These are phyloP conservation scores for Camptophora hylomeconis DNA, from an alignment of 2,329 filamentous ascomycete genomes.

Conservation along the genomic window DNA sequence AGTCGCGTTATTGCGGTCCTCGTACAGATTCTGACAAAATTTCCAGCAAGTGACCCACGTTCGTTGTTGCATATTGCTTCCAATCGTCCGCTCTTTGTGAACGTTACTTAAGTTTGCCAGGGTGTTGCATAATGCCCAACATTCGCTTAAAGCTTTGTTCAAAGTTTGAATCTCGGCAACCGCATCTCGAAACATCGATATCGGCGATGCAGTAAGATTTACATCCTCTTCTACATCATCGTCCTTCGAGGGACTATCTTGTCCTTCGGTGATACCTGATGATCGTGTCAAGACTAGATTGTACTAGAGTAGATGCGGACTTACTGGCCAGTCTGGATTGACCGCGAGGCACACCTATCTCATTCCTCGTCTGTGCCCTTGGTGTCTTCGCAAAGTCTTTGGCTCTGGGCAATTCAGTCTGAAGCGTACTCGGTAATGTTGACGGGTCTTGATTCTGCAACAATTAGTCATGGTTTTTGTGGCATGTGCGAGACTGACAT, in stretches of 20 bases:
- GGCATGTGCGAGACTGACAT: slow-evolving; percentile 3
- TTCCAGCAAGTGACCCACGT: slow-evolving; percentile 94
- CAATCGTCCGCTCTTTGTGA: slow-evolving; percentile 68
- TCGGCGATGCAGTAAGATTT: not conserved
- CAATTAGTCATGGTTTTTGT: no score
- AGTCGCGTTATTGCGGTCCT: slow-evolving; percentile 59
- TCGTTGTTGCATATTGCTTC: slow-evolving; percentile 71
- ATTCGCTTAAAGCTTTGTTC: slow-evolving; percentile 68
- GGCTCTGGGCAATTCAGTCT: slow-evolving; percentile 14
- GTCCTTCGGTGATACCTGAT: slow-evolving; percentile 22
- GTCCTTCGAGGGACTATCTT: slow-evolving; percentile 26
- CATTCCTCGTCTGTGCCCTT: slow-evolving; percentile 20
- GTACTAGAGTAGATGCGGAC: slow-evolving; percentile 21
- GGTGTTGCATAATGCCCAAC: slow-evolving; percentile 90
- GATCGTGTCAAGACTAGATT: slow-evolving; percentile 1
- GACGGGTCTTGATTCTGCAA: slow-evolving; percentile 9
- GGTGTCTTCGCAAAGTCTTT: slow-evolving; percentile 17
- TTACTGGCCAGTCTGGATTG: slow-evolving; percentile 23
- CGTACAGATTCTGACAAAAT: slow-evolving; percentile 78
- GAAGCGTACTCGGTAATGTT: slow-evolving; percentile 14
- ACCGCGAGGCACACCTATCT: slow-evolving; percentile 18
- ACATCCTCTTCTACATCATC: slow-evolving; percentile 11
- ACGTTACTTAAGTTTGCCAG: slow-evolving; percentile 72
- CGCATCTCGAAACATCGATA: slow-evolving; percentile 31
- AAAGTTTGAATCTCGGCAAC: slow-evolving; percentile 51